Evolutionary conservation across 306 rosid genomes (phyloP), one percentile per base, ranked within the genome.

Genomic region (Lathyrus oleraceus): DNA sequence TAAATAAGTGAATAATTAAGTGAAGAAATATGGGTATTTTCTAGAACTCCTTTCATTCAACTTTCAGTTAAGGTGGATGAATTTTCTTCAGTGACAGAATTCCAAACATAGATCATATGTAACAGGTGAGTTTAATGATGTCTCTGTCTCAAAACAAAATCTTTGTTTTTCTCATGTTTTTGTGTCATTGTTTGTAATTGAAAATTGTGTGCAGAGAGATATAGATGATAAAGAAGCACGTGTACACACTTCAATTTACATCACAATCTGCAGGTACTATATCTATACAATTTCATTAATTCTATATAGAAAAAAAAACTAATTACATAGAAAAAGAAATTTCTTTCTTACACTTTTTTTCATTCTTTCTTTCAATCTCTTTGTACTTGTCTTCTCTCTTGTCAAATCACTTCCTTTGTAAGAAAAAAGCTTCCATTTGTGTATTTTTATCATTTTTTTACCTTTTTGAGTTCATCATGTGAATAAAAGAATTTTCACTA

Each of bases 1-100:
- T 70, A 63, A 78, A 76, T 82, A 85, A 72, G 82, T 81, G 87
- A 83, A 88, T 85, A 88, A 82, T 88, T 85, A 62, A 54, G 71
- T 79, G 88, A 82, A 80, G 75, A 88, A 90, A 85, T 90, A 90
- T 58, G 86, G 90, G 82, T 77, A 77, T 90, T 87, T 90, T 76
- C 76, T 1, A 28, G 45, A 32, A 69, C 62, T 73, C 67, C 44
- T 48, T 35, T 74, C 30, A 74, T 60, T 76, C 72, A 78, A 48
- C 77, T 87, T 87, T 73, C 65, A 81, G 81, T 60, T 60, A 38
- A 72, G 59, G 81, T 70, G 75, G 81, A 77, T 30, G 61, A 54
- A 4, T 27, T 27, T 27, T 27, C 30, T 27, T 27, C 1, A 35
- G 66, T 61, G 65, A 76, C 72, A 75, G 52, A 79, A 64, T 60